Percentiles rank a stretch among this genome's conserved stretches.
Evolutionary conservation across 768 basidiomycete species (phyloP).

Genomic region (Agaricus sinodeliciosus): DNA sequence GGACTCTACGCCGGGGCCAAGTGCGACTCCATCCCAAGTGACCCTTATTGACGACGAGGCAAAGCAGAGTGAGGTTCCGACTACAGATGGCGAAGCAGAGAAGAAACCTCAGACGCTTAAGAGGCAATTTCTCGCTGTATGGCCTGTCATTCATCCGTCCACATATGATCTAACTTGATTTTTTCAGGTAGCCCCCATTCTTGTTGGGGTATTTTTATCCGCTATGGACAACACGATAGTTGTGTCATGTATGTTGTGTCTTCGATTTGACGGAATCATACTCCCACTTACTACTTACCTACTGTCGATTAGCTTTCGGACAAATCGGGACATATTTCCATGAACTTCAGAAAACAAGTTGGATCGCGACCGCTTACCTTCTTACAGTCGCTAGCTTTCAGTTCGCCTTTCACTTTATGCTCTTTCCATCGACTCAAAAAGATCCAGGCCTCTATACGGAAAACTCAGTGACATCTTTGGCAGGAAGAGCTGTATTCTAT

Average conservation of each 20-base stretch:
- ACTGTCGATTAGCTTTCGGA: slow-evolving; percentile 32
- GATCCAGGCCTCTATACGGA: slow-evolving; percentile 50
- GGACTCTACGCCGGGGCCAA: not conserved
- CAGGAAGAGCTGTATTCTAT: slow-evolving; percentile 48
- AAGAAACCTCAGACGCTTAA: not conserved
- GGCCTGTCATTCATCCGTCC: not conserved
- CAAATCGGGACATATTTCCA: slow-evolving; percentile 53
- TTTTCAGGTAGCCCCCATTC: slow-evolving; percentile 9
- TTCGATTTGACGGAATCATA: not conserved
- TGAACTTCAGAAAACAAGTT: slow-evolving; percentile 57
- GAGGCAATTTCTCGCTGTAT: not conserved
- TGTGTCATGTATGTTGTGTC: slow-evolving; percentile 10
- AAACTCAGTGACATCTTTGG: slow-evolving; percentile 65
- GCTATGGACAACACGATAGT: slow-evolving; percentile 14
- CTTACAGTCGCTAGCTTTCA: slow-evolving; percentile 55
- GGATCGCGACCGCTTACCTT: slow-evolving; percentile 61
- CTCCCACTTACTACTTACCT: not conserved
- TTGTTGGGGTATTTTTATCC: slow-evolving; percentile 10
- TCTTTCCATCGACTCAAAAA: not conserved
- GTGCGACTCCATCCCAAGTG: not conserved
- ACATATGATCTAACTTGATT: not conserved
- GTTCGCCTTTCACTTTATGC: slow-evolving; percentile 23
- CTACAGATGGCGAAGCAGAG: not conserved
- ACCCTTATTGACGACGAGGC: not conserved
- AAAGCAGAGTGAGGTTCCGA: not conserved